Conservation (phyloP, 306 rosid genomes). For the Cyclanthera cordifolia region DNA sequence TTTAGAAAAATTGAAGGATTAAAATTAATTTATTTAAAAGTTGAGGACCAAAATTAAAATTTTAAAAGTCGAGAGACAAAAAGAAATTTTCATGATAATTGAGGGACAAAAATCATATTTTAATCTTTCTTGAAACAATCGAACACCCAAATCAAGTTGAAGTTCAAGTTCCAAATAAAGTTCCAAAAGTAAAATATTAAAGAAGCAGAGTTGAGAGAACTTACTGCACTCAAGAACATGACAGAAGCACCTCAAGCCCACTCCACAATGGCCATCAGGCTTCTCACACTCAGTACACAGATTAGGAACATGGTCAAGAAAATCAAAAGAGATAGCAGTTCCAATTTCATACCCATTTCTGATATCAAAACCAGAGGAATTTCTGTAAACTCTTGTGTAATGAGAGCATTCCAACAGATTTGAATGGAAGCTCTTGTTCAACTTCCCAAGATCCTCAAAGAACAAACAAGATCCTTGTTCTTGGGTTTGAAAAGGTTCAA, state of each 20-base stretch:
- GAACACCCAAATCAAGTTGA: too few relatives aligned
- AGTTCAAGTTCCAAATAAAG: background rate
- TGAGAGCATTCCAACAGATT: slow-evolving; percentile 39
- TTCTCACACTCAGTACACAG: slow-evolving; percentile 49
- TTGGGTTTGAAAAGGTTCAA: slow-evolving; percentile 17
- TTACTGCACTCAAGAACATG: slow-evolving; percentile 67
- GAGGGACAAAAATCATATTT: too few relatives aligned
- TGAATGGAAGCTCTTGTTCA: slow-evolving; percentile 40
- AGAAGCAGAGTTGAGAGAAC: slow-evolving; percentile 15
- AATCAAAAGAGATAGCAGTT: slow-evolving; percentile 36
- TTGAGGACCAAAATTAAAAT: too few relatives aligned
- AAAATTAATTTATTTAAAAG: too few relatives aligned
- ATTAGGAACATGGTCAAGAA: slow-evolving; percentile 45
- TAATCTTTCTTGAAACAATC: too few relatives aligned
- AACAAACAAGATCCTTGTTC: slow-evolving; percentile 31
- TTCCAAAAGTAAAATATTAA: background rate
- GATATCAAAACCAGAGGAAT: slow-evolving; percentile 15
- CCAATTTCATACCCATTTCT: slow-evolving; percentile 27
- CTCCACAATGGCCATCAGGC: slow-evolving; percentile 55
- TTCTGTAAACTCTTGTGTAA: slow-evolving; percentile 29
- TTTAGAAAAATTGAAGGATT: too few relatives aligned
- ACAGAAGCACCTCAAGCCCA: slow-evolving; percentile 64
- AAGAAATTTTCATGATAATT: too few relatives aligned
- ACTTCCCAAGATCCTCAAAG: slow-evolving; percentile 27
- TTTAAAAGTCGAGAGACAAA: too few relatives aligned